Evolutionary conservation across 768 basidiomycete species (phyloP).

Genomic region (Mycena chlorophos): DNA sequence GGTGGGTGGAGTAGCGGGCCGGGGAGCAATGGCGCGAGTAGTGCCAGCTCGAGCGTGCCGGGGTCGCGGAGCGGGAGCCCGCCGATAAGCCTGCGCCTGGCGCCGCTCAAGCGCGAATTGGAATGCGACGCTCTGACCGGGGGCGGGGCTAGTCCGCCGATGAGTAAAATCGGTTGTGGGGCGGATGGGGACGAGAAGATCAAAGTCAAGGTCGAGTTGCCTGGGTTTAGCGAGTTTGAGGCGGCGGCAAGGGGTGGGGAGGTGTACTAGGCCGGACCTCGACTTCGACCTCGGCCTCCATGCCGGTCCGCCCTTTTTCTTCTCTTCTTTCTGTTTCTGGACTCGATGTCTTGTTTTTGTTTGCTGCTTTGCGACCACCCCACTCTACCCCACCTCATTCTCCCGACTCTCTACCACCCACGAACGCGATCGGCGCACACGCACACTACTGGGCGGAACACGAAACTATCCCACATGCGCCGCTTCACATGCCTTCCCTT

Average conservation of each 20-base stretch:
- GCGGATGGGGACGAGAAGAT: constrained; percentile 17
- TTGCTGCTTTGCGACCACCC: too few species aligned
- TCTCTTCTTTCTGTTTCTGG: not conserved
- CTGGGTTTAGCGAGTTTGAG: constrained; percentile 64
- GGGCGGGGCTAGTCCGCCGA: constrained; percentile 9
- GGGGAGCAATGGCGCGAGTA: constrained; percentile 1
- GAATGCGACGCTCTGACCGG: not conserved
- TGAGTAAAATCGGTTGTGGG: constrained; percentile 23
- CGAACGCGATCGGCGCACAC: too few species aligned
- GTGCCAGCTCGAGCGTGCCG: constrained; percentile 38
- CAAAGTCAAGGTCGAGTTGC: constrained; percentile 50
- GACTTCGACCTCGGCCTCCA: not conserved
- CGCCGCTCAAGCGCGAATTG: constrained; percentile 56
- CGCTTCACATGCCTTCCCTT: too few species aligned
- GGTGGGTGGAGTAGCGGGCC: constrained; percentile 8
- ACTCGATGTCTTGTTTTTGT: not conserved
- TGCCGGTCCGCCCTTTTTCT: not conserved
- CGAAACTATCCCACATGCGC: too few species aligned
- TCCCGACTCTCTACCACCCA: too few species aligned
- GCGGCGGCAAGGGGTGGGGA: constrained; percentile 40
- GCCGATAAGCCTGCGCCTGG: constrained; percentile 66
- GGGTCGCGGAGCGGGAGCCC: constrained; percentile 65
- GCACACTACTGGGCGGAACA: too few species aligned
- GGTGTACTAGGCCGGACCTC: not conserved
- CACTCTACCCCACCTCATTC: too few species aligned